Evolutionary conservation across 73 alveolate genomes (phyloP).

Genomic region (Paramecium octaurelia): DNA sequence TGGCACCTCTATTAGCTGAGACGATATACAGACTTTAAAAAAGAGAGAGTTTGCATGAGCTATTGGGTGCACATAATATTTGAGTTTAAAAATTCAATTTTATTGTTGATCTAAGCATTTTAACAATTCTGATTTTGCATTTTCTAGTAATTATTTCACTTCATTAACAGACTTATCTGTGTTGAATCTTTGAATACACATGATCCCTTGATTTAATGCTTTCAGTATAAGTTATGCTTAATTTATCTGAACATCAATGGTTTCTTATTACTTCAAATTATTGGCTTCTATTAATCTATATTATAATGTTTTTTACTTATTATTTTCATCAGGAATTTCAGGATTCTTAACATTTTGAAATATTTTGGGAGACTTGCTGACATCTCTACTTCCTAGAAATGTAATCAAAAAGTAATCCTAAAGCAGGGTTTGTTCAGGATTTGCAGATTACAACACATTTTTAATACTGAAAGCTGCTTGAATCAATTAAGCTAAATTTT

Average conservation of each 20-base stretch:
- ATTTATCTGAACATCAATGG: not conserved
- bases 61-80: not conserved
- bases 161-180: not conserved
- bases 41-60: slow-evolving; percentile 26
- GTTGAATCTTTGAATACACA: not conserved
- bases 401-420: not conserved
- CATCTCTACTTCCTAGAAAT: not conserved
- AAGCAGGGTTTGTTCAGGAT: not conserved
- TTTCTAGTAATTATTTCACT: not conserved
- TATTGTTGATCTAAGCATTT: not conserved
- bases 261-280: not conserved
- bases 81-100: not conserved
- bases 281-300: not conserved
- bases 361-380: not conserved
- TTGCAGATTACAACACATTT: not conserved
- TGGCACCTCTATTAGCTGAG: slow-evolving; percentile 58
- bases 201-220: not conserved
- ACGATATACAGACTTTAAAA: slow-evolving; percentile 38
- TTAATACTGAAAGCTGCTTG: not conserved
- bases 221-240: not conserved
- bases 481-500: slow-evolving; percentile 22
- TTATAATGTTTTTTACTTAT: not conserved
- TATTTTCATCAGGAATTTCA: not conserved
- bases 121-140: not conserved
- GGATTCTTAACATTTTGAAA: not conserved